A percentile compares a stretch with the other conserved stretches of the same genome.
phyloP scores from a whole-genome alignment of 73 alveolate species.

The Stentor roeselii region DNA sequence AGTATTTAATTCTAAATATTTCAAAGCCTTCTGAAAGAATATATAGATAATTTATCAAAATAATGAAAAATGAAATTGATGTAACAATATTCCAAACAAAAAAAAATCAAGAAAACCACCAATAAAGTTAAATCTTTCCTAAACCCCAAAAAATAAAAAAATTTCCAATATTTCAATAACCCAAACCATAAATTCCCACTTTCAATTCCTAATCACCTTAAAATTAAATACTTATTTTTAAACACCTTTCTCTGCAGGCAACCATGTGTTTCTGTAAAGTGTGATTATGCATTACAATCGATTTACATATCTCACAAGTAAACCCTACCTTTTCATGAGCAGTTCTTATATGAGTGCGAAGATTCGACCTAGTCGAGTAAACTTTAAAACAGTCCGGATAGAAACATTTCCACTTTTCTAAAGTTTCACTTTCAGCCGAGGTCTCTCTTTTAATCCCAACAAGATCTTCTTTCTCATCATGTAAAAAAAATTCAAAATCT shows the following conservation, averaged over 20 bases:
- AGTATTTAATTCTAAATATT: too few species aligned
- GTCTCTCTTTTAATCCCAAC: neutral
- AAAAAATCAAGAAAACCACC: neutral
- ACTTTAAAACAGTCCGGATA: neutral
- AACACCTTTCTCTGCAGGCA: neutral
- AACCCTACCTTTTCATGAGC: conserved; percentile 25
- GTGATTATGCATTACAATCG: conserved; percentile 6
- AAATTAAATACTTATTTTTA: too few species aligned
- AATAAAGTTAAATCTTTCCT: neutral
- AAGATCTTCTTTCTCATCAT: neutral
- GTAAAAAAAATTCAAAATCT: neutral
- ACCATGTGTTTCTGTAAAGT: neutral
- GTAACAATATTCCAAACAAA: too few species aligned
- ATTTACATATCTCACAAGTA: neutral
- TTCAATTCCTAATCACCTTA: neutral
- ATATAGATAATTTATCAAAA: too few species aligned
- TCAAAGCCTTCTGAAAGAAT: too few species aligned
- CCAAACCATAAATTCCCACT: neutral
- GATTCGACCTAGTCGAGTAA: conserved; percentile 17
- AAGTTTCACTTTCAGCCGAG: neutral
- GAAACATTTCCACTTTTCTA: neutral
- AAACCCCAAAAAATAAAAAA: neutral
- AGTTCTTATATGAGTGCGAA: neutral
- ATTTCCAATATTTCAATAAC: neutral
- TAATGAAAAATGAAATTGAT: too few species aligned